These are phyloP conservation scores for Podila epigama DNA, from an alignment of 192 early-diverging fungal species.

Conservation along the genomic window DNA sequence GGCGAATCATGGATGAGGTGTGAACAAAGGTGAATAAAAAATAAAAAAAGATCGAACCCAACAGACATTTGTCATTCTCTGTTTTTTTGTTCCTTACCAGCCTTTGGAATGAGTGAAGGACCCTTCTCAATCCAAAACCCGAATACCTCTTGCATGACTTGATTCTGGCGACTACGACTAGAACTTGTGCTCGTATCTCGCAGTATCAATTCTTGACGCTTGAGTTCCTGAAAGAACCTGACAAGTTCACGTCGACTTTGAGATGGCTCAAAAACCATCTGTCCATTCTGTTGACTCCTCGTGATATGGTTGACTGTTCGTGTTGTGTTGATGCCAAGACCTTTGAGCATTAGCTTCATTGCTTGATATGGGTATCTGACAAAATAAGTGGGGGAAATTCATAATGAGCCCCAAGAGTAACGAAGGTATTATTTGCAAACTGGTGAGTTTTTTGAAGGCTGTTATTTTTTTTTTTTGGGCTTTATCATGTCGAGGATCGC, in stretches of 20 bases:
- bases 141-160: not conserved
- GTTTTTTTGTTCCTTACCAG: no score
- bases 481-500: no score
- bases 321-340: not conserved
- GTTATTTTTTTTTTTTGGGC: no score
- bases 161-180: not conserved
- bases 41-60: slow-evolving; percentile 18
- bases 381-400: not conserved
- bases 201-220: not conserved
- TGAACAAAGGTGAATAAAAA: not conserved
- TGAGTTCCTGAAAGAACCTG: slow-evolving; percentile 12
- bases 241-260: slow-evolving; percentile 5
- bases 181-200: not conserved
- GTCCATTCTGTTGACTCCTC: no score
- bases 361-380: slow-evolving; percentile 25
- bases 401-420: no score
- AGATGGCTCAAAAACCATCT: slow-evolving; percentile 14
- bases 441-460: no score
- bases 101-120: slow-evolving; percentile 13
- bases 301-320: not conserved
- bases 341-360: slow-evolving; percentile 20
- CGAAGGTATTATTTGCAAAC: no score
- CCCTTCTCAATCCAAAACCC: slow-evolving; percentile 17
- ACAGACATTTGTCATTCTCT: no score
- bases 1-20: not conserved